Evolutionary conservation across 1,284 basidiomycete genomes (phyloP).

Genomic region (Termitomyces sp.): DNA sequence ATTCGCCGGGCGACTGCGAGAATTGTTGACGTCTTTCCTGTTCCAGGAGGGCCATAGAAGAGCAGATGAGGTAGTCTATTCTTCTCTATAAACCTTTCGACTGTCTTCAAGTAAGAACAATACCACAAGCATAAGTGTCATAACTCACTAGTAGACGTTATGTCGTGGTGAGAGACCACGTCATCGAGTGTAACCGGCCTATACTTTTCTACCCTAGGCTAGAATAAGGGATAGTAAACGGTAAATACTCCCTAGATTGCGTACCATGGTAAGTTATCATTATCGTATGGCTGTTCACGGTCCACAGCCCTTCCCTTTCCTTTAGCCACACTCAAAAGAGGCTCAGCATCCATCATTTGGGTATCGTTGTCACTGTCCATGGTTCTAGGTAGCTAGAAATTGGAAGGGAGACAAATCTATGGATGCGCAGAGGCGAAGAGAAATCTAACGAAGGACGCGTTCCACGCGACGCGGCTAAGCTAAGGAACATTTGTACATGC

Average conservation of each 20-base stretch:
- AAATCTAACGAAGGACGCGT: constrained; percentile 2
- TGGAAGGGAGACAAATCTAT: background rate
- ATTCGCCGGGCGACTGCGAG: constrained; percentile 94
- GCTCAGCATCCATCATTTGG: constrained; percentile 46
- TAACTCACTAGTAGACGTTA: constrained; percentile 81
- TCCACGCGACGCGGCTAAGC: constrained; percentile 9
- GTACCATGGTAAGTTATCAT: constrained; percentile 73
- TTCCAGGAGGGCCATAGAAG: constrained; percentile 97
- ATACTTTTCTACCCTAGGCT: constrained; percentile 90
- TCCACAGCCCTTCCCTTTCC: constrained; percentile 65
- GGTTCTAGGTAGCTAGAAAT: background rate
- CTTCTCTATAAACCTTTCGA: constrained; percentile 95
- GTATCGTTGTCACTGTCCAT: constrained; percentile 60
- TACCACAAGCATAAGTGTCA: background rate
- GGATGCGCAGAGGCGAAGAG: background rate
- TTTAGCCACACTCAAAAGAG: constrained; percentile 38
- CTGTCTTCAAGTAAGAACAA: constrained; percentile 36
- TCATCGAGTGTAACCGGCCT: constrained; percentile 84
- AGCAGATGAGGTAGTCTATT: constrained; percentile 92
- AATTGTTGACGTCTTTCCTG: constrained; percentile 97
- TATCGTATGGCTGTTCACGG: constrained; percentile 34
- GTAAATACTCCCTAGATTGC: constrained; percentile 18
- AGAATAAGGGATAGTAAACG: background rate
- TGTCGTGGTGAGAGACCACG: constrained; percentile 93
- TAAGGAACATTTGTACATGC: constrained; percentile 6